Base-by-base conservation (phyloP, 305 asterid genomes). In the Fraxinus ornus region DNA sequence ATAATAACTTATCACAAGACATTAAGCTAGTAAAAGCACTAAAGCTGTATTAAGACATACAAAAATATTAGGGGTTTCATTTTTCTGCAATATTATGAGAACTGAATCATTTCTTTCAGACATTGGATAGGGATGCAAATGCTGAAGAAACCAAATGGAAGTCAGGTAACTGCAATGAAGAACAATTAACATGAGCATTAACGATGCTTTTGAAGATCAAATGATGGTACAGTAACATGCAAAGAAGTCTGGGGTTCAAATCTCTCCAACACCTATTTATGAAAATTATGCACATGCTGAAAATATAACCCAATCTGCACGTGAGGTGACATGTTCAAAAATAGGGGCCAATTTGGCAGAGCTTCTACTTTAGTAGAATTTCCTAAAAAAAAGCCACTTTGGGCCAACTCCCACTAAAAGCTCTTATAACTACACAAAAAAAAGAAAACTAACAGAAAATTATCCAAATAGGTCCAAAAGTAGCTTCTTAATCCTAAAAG, bases 81-180 rank as follows among this genome's bases (percentile, higher is more conserved):
- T 64, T 52, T 75, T 32, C 76, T 28, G 21, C 76, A 32, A 15
- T 22, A 70, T 28, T 7, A 52, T 52, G 64, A n/a, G 64, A 52
- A 52, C 64, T 17, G 36, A 10, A 28, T 7, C 79, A 28, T 57
- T 55, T 35, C 77, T 71, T 76, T 33, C 76, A 44, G 36, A 26
- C 52, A 10, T 76, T 28, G 78, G 68, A 26, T 39, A 57, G 35
- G 52, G 19, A 83, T 80, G 30, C 10, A 21, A 62, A 62, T 62
- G 32, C 17, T 2, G 71, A 62, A 62, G 32, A 60, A 60, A 60
- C 22, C 66, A 76, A 80, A 17, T 36, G 15, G 44, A 77, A 74
- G 78, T 72, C 21, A 79, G 66, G 21, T 52, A 13, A 76, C 86
- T 49, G 83, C 55, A 73, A 24, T n/a, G n/a, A 49, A 73, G 22